phyloP scores from a whole-genome alignment of 768 basidiomycete species.

The Tricholoma sp. region DNA sequence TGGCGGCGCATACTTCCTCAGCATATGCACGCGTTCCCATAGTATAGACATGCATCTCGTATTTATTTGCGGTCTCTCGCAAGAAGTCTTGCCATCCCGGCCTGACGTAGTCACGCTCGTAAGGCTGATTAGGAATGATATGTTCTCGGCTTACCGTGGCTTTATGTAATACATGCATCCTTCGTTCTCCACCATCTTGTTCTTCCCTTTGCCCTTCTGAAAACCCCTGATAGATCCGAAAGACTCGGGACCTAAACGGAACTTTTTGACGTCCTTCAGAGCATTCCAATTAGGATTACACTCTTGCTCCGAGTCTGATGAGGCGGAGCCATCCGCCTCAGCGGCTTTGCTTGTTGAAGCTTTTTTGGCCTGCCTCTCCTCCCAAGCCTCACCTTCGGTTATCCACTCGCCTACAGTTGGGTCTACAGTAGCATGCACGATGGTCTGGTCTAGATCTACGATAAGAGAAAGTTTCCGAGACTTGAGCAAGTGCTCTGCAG shows the following conservation, averaged over 20 bases:
- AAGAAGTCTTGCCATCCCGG: constrained; percentile 87
- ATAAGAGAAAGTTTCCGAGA: constrained; percentile 85
- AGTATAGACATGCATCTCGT: constrained; percentile 99
- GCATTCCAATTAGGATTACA: constrained; percentile 94
- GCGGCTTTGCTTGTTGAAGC: constrained; percentile 27
- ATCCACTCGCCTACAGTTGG: constrained; percentile 99
- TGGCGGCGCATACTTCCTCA: constrained; percentile 88
- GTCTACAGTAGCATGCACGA: constrained; percentile 97
- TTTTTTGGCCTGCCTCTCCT: constrained; percentile 48
- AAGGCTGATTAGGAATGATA: constrained; percentile 2
- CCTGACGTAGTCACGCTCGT: constrained; percentile 27
- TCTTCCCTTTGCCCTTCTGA: constrained; percentile 50
- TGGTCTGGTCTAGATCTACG: constrained; percentile 98
- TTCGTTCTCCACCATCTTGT: constrained; percentile 63
- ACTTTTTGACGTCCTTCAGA: constrained; percentile 85
- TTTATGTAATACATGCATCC: constrained; percentile 98
- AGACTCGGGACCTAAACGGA: constrained; percentile 82
- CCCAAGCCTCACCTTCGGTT: constrained; percentile 77
- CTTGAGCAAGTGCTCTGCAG: constrained; percentile 70
- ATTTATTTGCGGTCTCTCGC: constrained; percentile 61
- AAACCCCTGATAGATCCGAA: constrained; percentile 35
- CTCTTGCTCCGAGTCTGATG: constrained; percentile 44
- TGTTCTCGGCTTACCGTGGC: constrained; percentile 63
- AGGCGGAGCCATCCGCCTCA: constrained; percentile 30
- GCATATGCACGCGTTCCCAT: constrained; percentile 99